A percentile compares a stretch with the other conserved stretches of the same genome.
Conservation (phyloP, 345 rosid species). For the Acer yangbiense region DNA sequence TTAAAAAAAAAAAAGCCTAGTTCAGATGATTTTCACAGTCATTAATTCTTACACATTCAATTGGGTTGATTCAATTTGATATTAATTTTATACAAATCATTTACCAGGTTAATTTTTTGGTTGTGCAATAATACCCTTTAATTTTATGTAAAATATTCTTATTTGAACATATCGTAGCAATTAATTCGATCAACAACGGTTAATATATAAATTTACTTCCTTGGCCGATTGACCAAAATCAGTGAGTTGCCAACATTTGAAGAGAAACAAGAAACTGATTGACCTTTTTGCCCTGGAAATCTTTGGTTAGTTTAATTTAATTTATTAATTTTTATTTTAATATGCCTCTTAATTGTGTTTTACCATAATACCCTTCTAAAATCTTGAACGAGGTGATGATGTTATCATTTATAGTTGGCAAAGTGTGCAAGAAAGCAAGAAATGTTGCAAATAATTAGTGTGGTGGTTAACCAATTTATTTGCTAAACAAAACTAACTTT, state of each 20-base stretch:
- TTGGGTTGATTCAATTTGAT: too few relatives aligned
- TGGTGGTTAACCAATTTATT: slow-evolving; percentile 43
- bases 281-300: not conserved
- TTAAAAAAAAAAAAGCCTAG: too few relatives aligned
- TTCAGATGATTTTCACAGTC: too few relatives aligned
- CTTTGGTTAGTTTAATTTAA: not conserved
- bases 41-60: too few relatives aligned
- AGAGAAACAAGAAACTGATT: not conserved
- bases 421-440: slow-evolving; percentile 21
- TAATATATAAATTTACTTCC: not conserved
- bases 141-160: too few relatives aligned
- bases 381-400: too few relatives aligned
- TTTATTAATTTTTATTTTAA: not conserved
- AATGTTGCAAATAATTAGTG: slow-evolving; percentile 13
- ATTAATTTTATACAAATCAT: too few relatives aligned
- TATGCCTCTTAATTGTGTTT: not conserved
- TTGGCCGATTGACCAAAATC: not conserved
- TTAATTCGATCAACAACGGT: not conserved
- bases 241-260: not conserved
- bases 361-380: not conserved
- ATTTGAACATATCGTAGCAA: not conserved
- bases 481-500: slow-evolving; percentile 25
- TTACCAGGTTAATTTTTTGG: too few relatives aligned
- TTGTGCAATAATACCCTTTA: too few relatives aligned
- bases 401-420: slow-evolving; percentile 10